A percentile compares a stretch with the other conserved stretches of the same genome.
Evolutionary conservation across 306 rosid genomes (phyloP).

Genomic region (Cicer pinnatifidum): DNA sequence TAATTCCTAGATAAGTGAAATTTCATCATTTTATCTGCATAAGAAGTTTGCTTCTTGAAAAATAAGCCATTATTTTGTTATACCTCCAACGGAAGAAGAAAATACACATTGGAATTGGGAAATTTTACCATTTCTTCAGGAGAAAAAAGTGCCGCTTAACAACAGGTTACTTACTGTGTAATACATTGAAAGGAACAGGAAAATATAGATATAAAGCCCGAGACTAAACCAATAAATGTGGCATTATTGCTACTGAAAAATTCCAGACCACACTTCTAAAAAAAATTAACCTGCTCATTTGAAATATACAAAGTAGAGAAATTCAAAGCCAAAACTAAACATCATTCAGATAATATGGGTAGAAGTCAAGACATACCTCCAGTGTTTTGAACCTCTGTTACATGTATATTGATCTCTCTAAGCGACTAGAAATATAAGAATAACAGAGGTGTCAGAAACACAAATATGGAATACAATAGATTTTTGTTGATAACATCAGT

Average conservation of each 20-base stretch:
- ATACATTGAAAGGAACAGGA: constrained; percentile 6
- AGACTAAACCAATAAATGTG: constrained; percentile 31
- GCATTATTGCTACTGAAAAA: constrained; percentile 39
- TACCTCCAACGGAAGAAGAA: constrained; percentile 8
- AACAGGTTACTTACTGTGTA: constrained; percentile 15
- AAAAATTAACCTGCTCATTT: constrained; percentile 28
- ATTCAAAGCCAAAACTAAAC: constrained; percentile 29
- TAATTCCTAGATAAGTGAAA: constrained; percentile 7
- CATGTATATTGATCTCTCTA: constrained; percentile 73
- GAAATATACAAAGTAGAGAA: constrained; percentile 30
- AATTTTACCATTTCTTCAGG: constrained; percentile 1
- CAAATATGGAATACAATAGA: constrained; percentile 16
- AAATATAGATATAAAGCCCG: constrained; percentile 23
- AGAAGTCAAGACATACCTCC: constrained; percentile 73
- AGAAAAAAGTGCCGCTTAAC: constrained; percentile 16
- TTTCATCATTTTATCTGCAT: constrained; percentile 8
- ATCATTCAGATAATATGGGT: constrained; percentile 32
- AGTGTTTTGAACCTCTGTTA: constrained; percentile 73
- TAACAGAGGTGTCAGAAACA: constrained; percentile 47
- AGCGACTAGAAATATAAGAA: constrained; percentile 70
- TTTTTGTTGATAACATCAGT: constrained; percentile 10
- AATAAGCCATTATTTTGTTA: neutral
- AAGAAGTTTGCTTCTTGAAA: constrained; percentile 21
- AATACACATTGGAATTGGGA: neutral
- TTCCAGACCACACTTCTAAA: constrained; percentile 36